These are phyloP conservation scores for Erodium maritimum DNA, from an alignment of 345 rosid genomes.

Conservation along the genomic window DNA sequence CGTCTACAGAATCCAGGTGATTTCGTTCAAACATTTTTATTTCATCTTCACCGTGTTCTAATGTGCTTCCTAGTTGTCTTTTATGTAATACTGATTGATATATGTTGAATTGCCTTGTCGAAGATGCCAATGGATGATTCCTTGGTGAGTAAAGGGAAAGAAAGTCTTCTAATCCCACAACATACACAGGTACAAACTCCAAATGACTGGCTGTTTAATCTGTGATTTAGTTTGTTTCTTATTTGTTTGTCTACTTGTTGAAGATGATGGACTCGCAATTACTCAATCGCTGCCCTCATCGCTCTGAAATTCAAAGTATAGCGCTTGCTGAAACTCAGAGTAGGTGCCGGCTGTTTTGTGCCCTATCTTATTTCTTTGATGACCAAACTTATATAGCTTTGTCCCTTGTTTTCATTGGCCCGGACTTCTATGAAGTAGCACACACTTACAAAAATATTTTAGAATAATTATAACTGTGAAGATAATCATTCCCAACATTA, in stretches of 20 bases:
- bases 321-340: conserved; percentile 35
- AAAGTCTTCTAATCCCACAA: conserved; percentile 46
- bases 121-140: conserved; percentile 37
- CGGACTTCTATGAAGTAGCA: too few relatives aligned
- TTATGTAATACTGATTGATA: too few relatives aligned
- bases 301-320: conserved; percentile 53
- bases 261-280: conserved; percentile 33
- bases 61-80: too few relatives aligned
- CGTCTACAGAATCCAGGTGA: conserved; percentile 39
- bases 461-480: too few relatives aligned
- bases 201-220: neutral
- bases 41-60: neutral
- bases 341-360: conserved; percentile 10
- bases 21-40: neutral
- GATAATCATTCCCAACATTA: too few relatives aligned
- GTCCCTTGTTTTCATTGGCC: too few relatives aligned
- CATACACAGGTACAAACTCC: conserved; percentile 24
- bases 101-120: too few relatives aligned
- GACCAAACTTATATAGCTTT: too few relatives aligned
- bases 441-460: too few relatives aligned
- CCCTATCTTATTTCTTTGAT: too few relatives aligned
- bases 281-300: conserved; percentile 52
- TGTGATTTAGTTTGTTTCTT: neutral
- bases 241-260: neutral
- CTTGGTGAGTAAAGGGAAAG: conserved; percentile 42